These are phyloP conservation scores for Blastobotrys indianensis DNA, from an alignment of 1,139 yeast species.

Conservation along the genomic window DNA sequence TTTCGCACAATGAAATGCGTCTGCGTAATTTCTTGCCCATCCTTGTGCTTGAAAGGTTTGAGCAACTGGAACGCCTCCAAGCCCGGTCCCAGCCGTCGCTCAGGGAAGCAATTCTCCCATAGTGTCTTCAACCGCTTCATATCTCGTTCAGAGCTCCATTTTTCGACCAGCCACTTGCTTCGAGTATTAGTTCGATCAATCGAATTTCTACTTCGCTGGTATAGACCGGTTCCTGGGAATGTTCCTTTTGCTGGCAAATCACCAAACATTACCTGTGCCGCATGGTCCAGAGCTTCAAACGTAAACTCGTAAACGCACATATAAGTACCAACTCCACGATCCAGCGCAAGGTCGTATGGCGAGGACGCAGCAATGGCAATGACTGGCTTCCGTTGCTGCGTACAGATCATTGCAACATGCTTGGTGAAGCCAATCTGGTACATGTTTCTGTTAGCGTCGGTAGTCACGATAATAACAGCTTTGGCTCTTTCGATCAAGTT, in stretches of 20 bases:
- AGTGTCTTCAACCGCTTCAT: constrained; percentile 45
- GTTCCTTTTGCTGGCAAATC: constrained; percentile 47
- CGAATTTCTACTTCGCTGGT: constrained; percentile 24
- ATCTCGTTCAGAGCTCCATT: constrained; percentile 48
- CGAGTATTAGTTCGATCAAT: constrained; percentile 13
- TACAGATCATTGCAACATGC: constrained; percentile 52
- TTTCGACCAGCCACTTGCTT: constrained; percentile 57
- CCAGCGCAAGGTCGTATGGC: constrained; percentile 58
- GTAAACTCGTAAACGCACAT: constrained; percentile 61
- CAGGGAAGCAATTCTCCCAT: constrained; percentile 33
- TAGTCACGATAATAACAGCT: constrained; percentile 53
- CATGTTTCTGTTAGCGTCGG: constrained; percentile 60
- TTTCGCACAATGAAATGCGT: constrained; percentile 57
- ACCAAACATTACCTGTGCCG: constrained; percentile 54
- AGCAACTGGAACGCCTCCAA: constrained; percentile 24
- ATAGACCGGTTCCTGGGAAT: constrained; percentile 45
- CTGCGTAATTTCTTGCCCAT: constrained; percentile 12
- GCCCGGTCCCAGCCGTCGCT: constrained; percentile 25
- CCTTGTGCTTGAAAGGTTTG: constrained; percentile 5
- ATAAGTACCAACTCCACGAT: constrained; percentile 50
- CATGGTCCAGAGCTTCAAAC: constrained; percentile 43
- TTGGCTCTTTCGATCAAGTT: constrained; percentile 49
- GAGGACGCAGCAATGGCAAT: constrained; percentile 58
- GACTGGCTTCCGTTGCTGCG: constrained; percentile 50
- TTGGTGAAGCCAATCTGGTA: constrained; percentile 62